Base-by-base conservation (phyloP, 495 filamentous ascomycete species). In the Penicillium simplicissimum region DNA sequence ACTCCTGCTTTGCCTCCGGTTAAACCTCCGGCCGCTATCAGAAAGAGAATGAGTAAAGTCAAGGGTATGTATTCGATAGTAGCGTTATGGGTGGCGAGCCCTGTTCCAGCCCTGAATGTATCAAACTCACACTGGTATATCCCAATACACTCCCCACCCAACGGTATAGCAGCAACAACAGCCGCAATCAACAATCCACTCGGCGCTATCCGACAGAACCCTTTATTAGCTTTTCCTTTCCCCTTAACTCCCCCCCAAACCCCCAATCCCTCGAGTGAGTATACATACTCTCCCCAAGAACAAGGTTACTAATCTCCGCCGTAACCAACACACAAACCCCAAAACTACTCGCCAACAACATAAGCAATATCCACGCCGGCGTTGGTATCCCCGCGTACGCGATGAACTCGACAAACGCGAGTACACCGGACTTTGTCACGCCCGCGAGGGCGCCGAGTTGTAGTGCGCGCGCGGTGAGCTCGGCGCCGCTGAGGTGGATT, bases 61-160 rank as follows among this genome's bases (percentile, higher is more conserved):
- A n/a, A n/a, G n/a, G n/a, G n/a, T n/a, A n/a, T n/a, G n/a, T n/a
- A n/a, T n/a, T n/a, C n/a, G n/a, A n/a, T n/a, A n/a, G n/a, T n/a
- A n/a, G n/a, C n/a, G n/a, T n/a, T n/a, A n/a, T n/a, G n/a, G n/a
- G n/a, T n/a, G n/a, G n/a, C n/a, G n/a, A n/a, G n/a, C n/a, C n/a
- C n/a, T n/a, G n/a, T n/a, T n/a, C n/a, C n/a, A n/a, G n/a, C n/a
- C n/a, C n/a, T n/a, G n/a, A n/a, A n/a, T n/a, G n/a, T n/a, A n/a
- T n/a, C n/a, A n/a, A n/a, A n/a, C 62, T 36, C 33, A 65, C 64
- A 63, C 1, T 59, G 60, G 47, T 63, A 63, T 28, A 66, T 59
- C 9, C 64, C 64, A 17, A 59, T 63, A 49, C 60, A 63, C 36
- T 66, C 64, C 7, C 60, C 60, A 8, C 55, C 36, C 11, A 66